Percentiles rank a stretch among this genome's conserved stretches.
Conservation (phyloP, 2,329 filamentous ascomycete species). For the Geosmithia putterillii region DNA sequence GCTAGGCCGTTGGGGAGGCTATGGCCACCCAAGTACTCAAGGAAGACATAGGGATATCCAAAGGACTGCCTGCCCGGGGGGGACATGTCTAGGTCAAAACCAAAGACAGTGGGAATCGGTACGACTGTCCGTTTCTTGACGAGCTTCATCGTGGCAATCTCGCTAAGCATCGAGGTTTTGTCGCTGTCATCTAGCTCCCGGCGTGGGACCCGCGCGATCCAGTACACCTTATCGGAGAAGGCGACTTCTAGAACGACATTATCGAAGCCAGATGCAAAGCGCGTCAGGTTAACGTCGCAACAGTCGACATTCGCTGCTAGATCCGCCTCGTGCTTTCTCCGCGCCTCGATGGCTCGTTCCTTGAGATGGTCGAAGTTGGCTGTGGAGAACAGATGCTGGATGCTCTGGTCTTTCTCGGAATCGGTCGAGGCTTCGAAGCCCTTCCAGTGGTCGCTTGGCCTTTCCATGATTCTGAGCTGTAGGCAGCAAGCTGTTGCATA, state of each 20-base stretch:
- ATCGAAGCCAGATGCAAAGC: slow-evolving; percentile 10
- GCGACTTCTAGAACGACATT: slow-evolving; percentile 12
- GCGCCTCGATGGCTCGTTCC: slow-evolving; percentile 5
- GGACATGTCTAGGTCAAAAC: slow-evolving; percentile 1
- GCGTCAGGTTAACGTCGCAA: slow-evolving; percentile 4
- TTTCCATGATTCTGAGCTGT: not conserved
- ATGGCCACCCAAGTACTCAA: not conserved
- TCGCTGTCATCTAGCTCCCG: slow-evolving; percentile 6
- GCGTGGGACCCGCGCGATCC: slow-evolving; percentile 11
- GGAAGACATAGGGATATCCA: not conserved
- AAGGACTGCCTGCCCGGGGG: not conserved
- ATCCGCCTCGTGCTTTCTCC: slow-evolving; percentile 4
- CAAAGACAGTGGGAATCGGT: slow-evolving; percentile 13
- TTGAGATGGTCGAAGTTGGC: slow-evolving; percentile 8
- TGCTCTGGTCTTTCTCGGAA: slow-evolving; percentile 8
- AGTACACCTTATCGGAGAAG: slow-evolving; percentile 13
- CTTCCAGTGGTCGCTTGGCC: slow-evolving; percentile 7
- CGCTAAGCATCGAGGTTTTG: slow-evolving; percentile 8
- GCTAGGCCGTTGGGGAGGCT: not conserved
- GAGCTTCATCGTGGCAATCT: slow-evolving; percentile 15
- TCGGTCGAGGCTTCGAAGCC: slow-evolving; percentile 4
- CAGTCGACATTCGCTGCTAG: slow-evolving; percentile 4
- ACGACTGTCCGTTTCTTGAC: slow-evolving; percentile 14
- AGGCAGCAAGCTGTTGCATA: too few species aligned
- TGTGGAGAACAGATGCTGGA: slow-evolving; percentile 6